These are phyloP conservation scores for Globisporangium irregulare DNA, from an alignment of 352 stramenopile species.

Conservation along the genomic window DNA sequence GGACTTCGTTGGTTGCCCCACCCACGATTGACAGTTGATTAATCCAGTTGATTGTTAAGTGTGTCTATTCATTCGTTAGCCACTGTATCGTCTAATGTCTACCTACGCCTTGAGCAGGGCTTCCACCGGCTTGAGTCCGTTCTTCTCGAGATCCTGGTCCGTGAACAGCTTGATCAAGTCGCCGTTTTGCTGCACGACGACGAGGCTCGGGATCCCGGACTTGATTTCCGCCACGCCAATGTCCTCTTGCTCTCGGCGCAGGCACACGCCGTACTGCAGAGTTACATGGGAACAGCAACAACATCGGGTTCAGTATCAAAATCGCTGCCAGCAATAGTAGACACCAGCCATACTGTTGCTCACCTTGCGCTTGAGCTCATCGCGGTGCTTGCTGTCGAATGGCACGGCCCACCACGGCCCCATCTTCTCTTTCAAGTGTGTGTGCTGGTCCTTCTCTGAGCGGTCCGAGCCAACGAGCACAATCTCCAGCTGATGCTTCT, in stretches of 20 bases:
- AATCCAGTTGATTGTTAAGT: neutral
- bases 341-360: neutral
- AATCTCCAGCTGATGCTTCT: conserved; percentile 51
- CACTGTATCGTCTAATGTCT: neutral
- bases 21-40: too few species aligned
- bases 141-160: conserved; percentile 14
- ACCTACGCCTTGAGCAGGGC: conserved; percentile 8
- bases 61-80: neutral
- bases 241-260: conserved; percentile 50
- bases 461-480: conserved; percentile 79
- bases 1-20: too few species aligned
- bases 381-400: conserved; percentile 47
- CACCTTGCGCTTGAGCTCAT: conserved; percentile 76
- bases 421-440: conserved; percentile 70
- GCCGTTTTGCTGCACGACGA: conserved; percentile 17
- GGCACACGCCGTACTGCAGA: conserved; percentile 68
- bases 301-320: neutral
- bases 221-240: conserved; percentile 25
- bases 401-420: conserved; percentile 71
- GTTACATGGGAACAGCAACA: neutral
- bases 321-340: neutral
- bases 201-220: conserved; percentile 26
- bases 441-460: conserved; percentile 49
- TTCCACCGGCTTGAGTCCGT: conserved; percentile 8
- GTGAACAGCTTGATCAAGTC: conserved; percentile 19